A percentile compares a stretch with the other conserved stretches of the same genome.
These are phyloP conservation scores for Exophiala spinifera DNA, from an alignment of 2,329 filamentous ascomycete genomes.

Conservation along the genomic window DNA sequence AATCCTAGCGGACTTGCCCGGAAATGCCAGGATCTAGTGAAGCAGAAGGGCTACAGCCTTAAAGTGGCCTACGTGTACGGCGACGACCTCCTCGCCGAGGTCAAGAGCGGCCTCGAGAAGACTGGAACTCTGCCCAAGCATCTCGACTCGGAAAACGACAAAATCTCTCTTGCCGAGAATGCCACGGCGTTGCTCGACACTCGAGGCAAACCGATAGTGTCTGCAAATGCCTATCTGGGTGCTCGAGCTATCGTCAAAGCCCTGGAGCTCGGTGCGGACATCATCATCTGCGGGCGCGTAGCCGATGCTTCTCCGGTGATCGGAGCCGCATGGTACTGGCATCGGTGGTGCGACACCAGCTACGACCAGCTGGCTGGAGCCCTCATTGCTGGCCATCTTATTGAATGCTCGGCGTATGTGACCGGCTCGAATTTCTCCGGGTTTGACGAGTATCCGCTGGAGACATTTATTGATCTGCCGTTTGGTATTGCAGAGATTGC, in stretches of 20 bases:
- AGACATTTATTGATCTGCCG: conserved; percentile 43
- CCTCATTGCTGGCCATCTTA: conserved; percentile 51
- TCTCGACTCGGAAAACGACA: conserved; percentile 41
- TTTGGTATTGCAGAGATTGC: conserved; percentile 53
- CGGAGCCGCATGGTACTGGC: conserved; percentile 56
- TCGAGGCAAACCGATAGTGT: conserved; percentile 38
- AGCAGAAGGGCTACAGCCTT: conserved; percentile 32
- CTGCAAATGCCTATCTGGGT: conserved; percentile 55
- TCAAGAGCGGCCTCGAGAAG: conserved; percentile 35
- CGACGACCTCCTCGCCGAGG: conserved; percentile 42
- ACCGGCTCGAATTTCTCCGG: conserved; percentile 56
- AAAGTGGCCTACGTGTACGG: conserved; percentile 41
- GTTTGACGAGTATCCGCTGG: conserved; percentile 41
- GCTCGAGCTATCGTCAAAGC: conserved; percentile 47
- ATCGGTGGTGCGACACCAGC: conserved; percentile 49
- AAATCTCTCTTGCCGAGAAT: conserved; percentile 37
- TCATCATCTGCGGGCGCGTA: conserved; percentile 46
- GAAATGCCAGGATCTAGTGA: conserved; percentile 36
- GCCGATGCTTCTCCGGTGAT: conserved; percentile 54
- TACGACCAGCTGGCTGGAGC: conserved; percentile 52
- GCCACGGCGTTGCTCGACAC: conserved; percentile 40
- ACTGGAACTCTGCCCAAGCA: conserved; percentile 38
- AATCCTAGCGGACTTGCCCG: conserved; percentile 54
- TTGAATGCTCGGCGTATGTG: conserved; percentile 55
- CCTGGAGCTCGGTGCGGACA: conserved; percentile 39